phyloP scores from a whole-genome alignment of 805 yeast species.

The Saccharomycopsis oosterbeekiorum region DNA sequence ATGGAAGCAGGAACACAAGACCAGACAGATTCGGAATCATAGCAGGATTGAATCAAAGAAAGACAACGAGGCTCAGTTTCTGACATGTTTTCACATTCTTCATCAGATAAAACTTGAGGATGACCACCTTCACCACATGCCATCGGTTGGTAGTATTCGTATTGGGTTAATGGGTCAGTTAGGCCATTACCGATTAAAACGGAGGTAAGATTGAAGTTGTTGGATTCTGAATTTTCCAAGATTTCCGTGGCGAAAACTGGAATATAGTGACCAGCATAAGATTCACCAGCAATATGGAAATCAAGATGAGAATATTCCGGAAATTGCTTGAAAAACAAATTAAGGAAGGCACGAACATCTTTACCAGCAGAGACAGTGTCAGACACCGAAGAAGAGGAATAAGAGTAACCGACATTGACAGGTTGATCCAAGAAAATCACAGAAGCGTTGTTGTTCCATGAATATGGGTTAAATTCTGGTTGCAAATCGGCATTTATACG shows the following conservation, averaged over 20 bases:
- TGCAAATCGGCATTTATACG: slow-evolving; percentile 52
- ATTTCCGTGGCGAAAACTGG: slow-evolving; percentile 58
- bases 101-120: slow-evolving; percentile 60
- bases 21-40: slow-evolving; percentile 56
- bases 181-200: slow-evolving; percentile 89
- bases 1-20: slow-evolving; percentile 85
- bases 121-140: slow-evolving; percentile 77
- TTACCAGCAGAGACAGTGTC: slow-evolving; percentile 75
- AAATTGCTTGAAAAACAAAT: slow-evolving; percentile 73
- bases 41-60: slow-evolving; percentile 54
- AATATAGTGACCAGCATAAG: slow-evolving; percentile 77
- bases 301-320: slow-evolving; percentile 52
- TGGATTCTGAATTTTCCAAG: slow-evolving; percentile 28
- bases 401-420: slow-evolving; percentile 84
- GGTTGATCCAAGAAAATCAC: slow-evolving; percentile 93
- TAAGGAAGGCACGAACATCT: slow-evolving; percentile 79
- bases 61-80: slow-evolving; percentile 56
- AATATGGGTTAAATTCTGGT: slow-evolving; percentile 69
- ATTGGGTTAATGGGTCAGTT: slow-evolving; percentile 75
- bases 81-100: slow-evolving; percentile 57
- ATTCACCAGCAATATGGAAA: slow-evolving; percentile 79
- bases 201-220: slow-evolving; percentile 59
- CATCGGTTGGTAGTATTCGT: slow-evolving; percentile 79
- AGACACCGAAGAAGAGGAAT: slow-evolving; percentile 51
- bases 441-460: slow-evolving; percentile 89